Evolutionary conservation across 257 asterid species (phyloP), one percentile per base, ranked within the genome.

Genomic region (Primulina huaijiensis): DNA sequence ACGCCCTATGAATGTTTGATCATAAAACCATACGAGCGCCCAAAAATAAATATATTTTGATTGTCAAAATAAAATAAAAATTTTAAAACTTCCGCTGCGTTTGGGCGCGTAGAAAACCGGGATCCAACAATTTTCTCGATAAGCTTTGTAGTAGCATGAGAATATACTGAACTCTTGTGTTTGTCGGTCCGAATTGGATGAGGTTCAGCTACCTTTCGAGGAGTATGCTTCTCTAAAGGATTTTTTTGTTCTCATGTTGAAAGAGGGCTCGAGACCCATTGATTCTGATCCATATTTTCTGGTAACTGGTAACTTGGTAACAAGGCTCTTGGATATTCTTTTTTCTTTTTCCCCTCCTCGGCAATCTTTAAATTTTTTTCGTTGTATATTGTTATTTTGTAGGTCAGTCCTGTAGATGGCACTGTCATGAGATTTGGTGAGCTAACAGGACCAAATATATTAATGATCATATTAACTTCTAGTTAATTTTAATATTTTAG

Each of bases 321-420:
- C 98, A 65, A 74, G 81, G 69, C 77, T 85, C 72, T 78, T 69
- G 64, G n/a, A n/a, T n/a, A 77, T 55, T 67, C 76, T 70, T 72
- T 17, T 56, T 67, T 72, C 57, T 67, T 72, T 46, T 53, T 70
- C 64, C 67, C 20, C 69, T 52, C n/a, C 60, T 43, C n/a, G 64
- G 64, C 58, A 57, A 50, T 74, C 64, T 60, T 21, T 63, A 57
- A 64, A 74, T 60, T 61, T 65, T 64, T 65, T 68, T 31, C 73
- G 55, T 57, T 60, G 60, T 16, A 50, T 69, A 65, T 60, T 67
- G n/a, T 72, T 68, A n/a, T 73, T 80, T 59, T 73, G 74, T 77
- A 93, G 99, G 81, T 82, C 62, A 90, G 97, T 85, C 99, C 99
- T 33, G 99, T 93, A 59, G 99, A 93, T 70, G 99, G 99, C 76